phyloP scores from a whole-genome alignment of 352 stramenopile genomes.

The Phytophthora multivora region DNA sequence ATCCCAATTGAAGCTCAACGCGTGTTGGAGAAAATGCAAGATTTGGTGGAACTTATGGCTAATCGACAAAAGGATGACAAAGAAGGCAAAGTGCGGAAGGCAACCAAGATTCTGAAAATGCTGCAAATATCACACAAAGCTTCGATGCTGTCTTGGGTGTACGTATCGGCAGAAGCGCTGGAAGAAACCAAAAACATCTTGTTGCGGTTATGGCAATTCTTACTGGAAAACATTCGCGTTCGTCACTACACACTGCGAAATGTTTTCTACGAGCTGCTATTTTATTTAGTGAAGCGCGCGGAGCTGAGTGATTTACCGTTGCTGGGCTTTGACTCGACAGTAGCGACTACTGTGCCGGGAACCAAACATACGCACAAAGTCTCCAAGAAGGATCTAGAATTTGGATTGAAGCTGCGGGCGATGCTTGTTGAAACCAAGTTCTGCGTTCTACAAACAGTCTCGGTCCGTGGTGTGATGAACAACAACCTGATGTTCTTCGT shows the following conservation, averaged over 20 bases:
- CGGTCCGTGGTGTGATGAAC: slow-evolving; percentile 90
- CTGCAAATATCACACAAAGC: slow-evolving; percentile 90
- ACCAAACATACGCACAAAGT: slow-evolving; percentile 82
- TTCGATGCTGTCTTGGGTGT: slow-evolving; percentile 91
- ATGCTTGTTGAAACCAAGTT: slow-evolving; percentile 92
- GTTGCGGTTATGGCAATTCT: slow-evolving; percentile 85
- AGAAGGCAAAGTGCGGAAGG: slow-evolving; percentile 89
- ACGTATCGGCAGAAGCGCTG: slow-evolving; percentile 77
- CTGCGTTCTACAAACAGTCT: slow-evolving; percentile 88
- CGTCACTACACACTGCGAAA: slow-evolving; percentile 89
- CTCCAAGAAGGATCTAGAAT: slow-evolving; percentile 82
- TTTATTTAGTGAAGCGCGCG: slow-evolving; percentile 89
- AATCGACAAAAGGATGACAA: slow-evolving; percentile 90
- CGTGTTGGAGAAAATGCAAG: slow-evolving; percentile 90
- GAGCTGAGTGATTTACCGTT: slow-evolving; percentile 86
- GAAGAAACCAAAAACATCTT: slow-evolving; percentile 90
- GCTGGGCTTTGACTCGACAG: slow-evolving; percentile 83
- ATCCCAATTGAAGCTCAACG: slow-evolving; percentile 87
- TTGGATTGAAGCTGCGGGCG: slow-evolving; percentile 82
- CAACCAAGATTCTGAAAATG: slow-evolving; percentile 91
- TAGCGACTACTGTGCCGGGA: slow-evolving; percentile 57
- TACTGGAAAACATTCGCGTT: slow-evolving; percentile 91
- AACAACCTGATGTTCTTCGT: slow-evolving; percentile 93
- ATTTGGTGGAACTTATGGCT: slow-evolving; percentile 87
- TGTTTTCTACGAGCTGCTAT: slow-evolving; percentile 89